phyloP scores from a whole-genome alignment of 2,329 filamentous ascomycete genomes.

The Albifimbria verrucaria region DNA sequence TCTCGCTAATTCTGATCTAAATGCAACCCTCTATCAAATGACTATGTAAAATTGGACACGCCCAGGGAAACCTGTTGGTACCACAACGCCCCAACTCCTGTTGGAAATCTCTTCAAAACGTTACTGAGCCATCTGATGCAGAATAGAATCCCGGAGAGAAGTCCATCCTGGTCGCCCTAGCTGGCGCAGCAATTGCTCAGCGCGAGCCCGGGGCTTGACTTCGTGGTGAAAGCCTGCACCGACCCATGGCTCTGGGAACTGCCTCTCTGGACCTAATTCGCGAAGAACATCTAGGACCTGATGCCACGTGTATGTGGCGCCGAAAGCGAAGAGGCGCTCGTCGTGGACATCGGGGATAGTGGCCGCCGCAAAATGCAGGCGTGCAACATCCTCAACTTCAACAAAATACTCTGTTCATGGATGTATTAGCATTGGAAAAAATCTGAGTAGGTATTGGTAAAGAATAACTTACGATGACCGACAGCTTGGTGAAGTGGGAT shows the following conservation, averaged over 20 bases:
- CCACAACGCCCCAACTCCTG: no score
- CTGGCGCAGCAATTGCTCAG: neutral
- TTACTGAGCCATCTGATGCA: neutral
- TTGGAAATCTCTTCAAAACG: no score
- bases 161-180: neutral
- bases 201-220: neutral
- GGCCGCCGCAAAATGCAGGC: slow-evolving; percentile 21
- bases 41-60: no score
- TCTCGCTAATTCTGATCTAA: no score
- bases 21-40: no score
- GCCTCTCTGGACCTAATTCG: neutral
- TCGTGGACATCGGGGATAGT: slow-evolving; percentile 15
- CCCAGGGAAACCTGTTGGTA: no score
- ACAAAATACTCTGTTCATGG: slow-evolving; percentile 10
- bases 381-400: slow-evolving; percentile 17
- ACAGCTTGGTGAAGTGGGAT: slow-evolving; percentile 3
- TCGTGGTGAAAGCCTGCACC: neutral
- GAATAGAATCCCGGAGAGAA: neutral
- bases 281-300: neutral
- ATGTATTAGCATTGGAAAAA: neutral
- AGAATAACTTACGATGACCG: slow-evolving; percentile 2
- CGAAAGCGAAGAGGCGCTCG: slow-evolving; percentile 22
- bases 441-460: neutral
- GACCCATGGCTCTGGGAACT: neutral
- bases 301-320: slow-evolving; percentile 14